phyloP scores from a whole-genome alignment of 2,329 filamentous ascomycete species.

The Trichophyton simii region DNA sequence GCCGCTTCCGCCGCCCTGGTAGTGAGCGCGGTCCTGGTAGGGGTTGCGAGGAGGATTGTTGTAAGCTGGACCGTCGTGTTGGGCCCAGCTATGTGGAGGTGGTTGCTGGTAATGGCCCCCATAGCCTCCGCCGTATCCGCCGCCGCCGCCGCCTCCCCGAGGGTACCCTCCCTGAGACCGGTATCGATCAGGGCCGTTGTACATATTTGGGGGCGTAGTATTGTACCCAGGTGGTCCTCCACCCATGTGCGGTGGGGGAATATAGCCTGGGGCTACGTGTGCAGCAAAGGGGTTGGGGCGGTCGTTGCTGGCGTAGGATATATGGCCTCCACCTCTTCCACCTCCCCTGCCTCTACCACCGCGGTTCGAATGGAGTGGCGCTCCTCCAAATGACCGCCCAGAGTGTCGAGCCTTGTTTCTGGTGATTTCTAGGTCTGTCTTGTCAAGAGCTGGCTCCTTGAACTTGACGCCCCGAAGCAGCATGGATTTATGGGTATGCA shows the following conservation, averaged over 20 bases:
- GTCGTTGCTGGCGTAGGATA: constrained; percentile 40
- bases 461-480: constrained; percentile 72
- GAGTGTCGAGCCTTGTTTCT: constrained; percentile 51
- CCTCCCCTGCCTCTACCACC: constrained; percentile 31
- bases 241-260: constrained; percentile 21
- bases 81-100: not conserved
- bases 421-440: constrained; percentile 61
- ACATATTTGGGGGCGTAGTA: constrained; percentile 26
- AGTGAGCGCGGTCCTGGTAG: constrained; percentile 12
- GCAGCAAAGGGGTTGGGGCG: constrained; percentile 37
- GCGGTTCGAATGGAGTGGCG: constrained; percentile 42
- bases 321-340: constrained; percentile 29
- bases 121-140: constrained; percentile 11
- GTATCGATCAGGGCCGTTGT: constrained; percentile 9
- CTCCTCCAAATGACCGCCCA: constrained; percentile 60
- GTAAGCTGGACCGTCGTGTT: not conserved
- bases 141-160: constrained; percentile 6
- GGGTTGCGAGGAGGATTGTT: constrained; percentile 6
- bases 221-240: constrained; percentile 23
- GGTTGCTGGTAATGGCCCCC: constrained; percentile 8
- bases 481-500: constrained; percentile 80
- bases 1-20: constrained; percentile 16
- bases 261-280: constrained; percentile 35
- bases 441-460: constrained; percentile 57
- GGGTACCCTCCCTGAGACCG: constrained; percentile 6